These are phyloP conservation scores for Magnolia changhungtana DNA, from an alignment of 164 flowering plant genomes.

Conservation along the genomic window DNA sequence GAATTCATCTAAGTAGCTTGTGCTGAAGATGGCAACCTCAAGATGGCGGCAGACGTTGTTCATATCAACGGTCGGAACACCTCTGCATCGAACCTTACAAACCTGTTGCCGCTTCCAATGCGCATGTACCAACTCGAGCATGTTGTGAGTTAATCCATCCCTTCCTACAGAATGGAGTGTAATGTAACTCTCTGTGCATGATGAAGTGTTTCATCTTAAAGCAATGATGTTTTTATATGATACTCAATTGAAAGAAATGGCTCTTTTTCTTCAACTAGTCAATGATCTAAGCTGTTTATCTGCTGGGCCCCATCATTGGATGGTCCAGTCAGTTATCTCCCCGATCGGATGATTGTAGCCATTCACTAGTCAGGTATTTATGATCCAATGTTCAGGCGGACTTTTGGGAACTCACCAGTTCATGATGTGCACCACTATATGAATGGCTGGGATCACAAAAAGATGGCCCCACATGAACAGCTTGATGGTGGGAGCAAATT, in stretches of 20 bases:
- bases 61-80: constrained; percentile 97
- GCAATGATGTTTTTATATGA: background rate
- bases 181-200: background rate
- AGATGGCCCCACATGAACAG: background rate
- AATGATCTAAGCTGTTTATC: too few relatives aligned
- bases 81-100: constrained; percentile 85
- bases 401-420: background rate
- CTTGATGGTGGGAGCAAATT: background rate
- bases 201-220: background rate
- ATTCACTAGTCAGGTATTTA: too few relatives aligned
- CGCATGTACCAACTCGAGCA: constrained; percentile 86
- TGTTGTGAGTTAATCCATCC: constrained; percentile 94
- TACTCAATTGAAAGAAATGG: background rate
- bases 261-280: too few relatives aligned
- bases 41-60: constrained; percentile 79
- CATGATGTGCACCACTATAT: background rate
- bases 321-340: too few relatives aligned
- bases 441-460: too few relatives aligned
- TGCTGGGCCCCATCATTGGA: too few relatives aligned
- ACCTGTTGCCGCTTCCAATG: constrained; percentile 80
- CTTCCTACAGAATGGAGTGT: constrained; percentile 50
- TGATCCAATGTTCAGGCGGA: background rate
- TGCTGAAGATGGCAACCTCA: constrained; percentile 53
- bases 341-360: too few relatives aligned
- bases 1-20: background rate